A percentile compares a stretch with the other conserved stretches of the same genome.
phyloP scores from a whole-genome alignment of 2,329 filamentous ascomycete species.

The Fusarium caatingaense region DNA sequence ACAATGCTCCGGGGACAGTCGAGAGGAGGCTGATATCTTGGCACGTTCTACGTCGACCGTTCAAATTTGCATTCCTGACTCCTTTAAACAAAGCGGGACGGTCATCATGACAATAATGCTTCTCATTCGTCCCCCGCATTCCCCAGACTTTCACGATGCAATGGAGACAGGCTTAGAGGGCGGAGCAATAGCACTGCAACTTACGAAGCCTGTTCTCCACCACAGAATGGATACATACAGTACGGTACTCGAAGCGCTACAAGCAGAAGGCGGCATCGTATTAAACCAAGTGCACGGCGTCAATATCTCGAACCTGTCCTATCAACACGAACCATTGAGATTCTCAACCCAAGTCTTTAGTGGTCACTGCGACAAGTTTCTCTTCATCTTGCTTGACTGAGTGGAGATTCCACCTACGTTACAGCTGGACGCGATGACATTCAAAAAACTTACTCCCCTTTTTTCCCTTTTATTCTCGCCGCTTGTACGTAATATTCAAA shows the following conservation, averaged over 20 bases:
- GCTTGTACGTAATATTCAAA: constrained; percentile 36
- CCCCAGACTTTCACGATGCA: constrained; percentile 34
- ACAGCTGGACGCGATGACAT: constrained; percentile 25
- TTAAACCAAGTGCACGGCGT: constrained; percentile 12
- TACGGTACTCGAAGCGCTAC: neutral
- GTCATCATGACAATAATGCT: constrained; percentile 13
- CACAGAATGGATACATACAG: constrained; percentile 10
- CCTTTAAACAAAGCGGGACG: constrained; percentile 7
- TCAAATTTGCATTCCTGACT: constrained; percentile 4
- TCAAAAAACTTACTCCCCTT: constrained; percentile 19
- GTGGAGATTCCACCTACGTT: constrained; percentile 23
- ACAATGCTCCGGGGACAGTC: constrained; percentile 10
- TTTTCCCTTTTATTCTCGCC: constrained; percentile 1
- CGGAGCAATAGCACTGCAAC: constrained; percentile 15
- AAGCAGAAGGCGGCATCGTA: constrained; percentile 8
- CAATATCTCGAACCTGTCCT: constrained; percentile 7
- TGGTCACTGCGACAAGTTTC: constrained; percentile 5
- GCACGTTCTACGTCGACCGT: constrained; percentile 30
- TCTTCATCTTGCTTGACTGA: neutral
- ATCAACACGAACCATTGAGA: constrained; percentile 3
- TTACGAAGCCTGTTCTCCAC: constrained; percentile 21
- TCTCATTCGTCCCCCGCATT: constrained; percentile 35
- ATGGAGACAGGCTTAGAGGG: constrained; percentile 11
- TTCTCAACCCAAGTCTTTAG: neutral
- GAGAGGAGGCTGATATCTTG: constrained; percentile 19